Conservation (phyloP, 2,329 filamentous ascomycete genomes). For the Trichoderma sp. region DNA sequence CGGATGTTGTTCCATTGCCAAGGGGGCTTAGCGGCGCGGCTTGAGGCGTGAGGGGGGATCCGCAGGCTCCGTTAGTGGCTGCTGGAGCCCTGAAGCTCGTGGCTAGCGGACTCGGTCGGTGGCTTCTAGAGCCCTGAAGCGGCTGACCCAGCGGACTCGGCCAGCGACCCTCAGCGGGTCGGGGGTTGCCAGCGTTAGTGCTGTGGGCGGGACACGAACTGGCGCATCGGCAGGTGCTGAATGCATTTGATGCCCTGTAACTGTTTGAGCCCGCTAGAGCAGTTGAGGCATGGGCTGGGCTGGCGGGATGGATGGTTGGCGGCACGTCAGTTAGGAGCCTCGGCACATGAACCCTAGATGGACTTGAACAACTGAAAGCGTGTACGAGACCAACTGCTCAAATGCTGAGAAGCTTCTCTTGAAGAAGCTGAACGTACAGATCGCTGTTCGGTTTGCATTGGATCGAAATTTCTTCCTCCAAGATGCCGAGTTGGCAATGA, state of each 20-base stretch:
- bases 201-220: conserved; percentile 4
- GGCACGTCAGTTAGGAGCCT: neutral
- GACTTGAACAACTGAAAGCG: no score
- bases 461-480: no score
- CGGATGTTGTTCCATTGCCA: conserved; percentile 8
- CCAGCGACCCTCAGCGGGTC: conserved; percentile 20
- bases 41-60: neutral
- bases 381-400: no score
- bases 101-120: no score
- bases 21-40: conserved; percentile 3
- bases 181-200: neutral
- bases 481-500: no score
- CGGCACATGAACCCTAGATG: neutral
- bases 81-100: neutral
- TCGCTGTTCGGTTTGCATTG: no score
- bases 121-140: neutral
- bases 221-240: conserved; percentile 1
- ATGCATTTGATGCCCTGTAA: neutral
- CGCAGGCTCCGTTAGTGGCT: neutral
- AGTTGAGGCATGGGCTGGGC: neutral
- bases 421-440: no score
- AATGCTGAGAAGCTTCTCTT: no score
- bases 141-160: conserved; percentile 9
- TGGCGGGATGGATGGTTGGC: neutral
- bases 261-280: neutral